phyloP scores from a whole-genome alignment of 805 yeast species.

The Kluyveromyces nonfermentans region DNA sequence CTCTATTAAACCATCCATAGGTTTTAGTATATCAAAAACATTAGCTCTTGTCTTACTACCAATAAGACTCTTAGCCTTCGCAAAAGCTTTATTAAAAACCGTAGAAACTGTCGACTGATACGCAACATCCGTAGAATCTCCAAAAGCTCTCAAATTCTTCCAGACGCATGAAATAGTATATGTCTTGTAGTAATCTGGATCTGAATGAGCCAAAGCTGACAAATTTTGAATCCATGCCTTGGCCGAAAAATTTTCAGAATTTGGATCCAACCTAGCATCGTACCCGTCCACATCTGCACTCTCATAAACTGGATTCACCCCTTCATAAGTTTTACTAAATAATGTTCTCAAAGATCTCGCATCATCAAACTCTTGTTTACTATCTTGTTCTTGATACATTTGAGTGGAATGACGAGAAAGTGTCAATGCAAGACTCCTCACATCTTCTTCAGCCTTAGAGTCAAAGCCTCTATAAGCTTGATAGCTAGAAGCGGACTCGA shows the following conservation, averaged over 20 bases:
- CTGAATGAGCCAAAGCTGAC: slow-evolving; percentile 41
- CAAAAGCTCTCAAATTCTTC: slow-evolving; percentile 49
- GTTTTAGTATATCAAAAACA: slow-evolving; percentile 45
- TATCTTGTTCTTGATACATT: not conserved
- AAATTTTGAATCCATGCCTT: slow-evolving; percentile 61
- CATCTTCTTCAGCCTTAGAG: slow-evolving; percentile 25
- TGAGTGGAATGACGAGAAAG: slow-evolving; percentile 10
- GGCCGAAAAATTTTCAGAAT: slow-evolving; percentile 47
- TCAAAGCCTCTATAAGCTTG: slow-evolving; percentile 31
- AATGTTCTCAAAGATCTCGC: slow-evolving; percentile 8
- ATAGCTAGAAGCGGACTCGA: not conserved
- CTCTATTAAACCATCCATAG: slow-evolving; percentile 53
- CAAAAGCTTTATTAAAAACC: slow-evolving; percentile 26
- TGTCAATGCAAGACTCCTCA: slow-evolving; percentile 35
- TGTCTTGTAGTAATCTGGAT: slow-evolving; percentile 57
- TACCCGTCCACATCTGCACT: slow-evolving; percentile 13
- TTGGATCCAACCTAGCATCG: slow-evolving; percentile 47
- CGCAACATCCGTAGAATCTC: slow-evolving; percentile 59
- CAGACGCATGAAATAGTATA: slow-evolving; percentile 51
- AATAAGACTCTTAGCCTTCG: slow-evolving; percentile 16
- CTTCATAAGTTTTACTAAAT: slow-evolving; percentile 10
- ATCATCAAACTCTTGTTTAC: not conserved
- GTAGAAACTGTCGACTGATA: slow-evolving; percentile 53
- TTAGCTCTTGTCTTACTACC: slow-evolving; percentile 19
- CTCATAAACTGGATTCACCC: slow-evolving; percentile 20